phyloP scores from a whole-genome alignment of 495 filamentous ascomycete genomes.

The Parmelia sp. region DNA sequence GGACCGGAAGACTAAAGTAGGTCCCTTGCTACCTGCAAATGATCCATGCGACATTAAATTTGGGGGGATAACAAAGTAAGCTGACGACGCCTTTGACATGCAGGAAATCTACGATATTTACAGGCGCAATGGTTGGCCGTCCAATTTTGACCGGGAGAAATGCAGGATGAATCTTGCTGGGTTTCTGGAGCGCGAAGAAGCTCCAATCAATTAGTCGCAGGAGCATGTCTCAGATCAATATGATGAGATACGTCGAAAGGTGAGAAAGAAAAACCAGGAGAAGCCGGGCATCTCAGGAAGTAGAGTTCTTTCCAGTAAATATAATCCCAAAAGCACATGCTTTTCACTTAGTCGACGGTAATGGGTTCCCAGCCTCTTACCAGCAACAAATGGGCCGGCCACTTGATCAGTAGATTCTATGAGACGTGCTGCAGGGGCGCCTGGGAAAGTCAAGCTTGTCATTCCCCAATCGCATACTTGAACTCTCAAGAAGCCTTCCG shows the following conservation, averaged over 20 bases:
- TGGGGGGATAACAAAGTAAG: background rate
- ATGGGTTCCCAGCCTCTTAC: too few species aligned
- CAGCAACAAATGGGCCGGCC: too few species aligned
- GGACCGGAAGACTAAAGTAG: background rate
- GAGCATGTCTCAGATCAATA: background rate
- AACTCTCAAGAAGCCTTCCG: background rate
- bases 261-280: background rate
- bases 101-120: too few species aligned
- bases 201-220: background rate
- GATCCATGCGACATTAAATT: background rate
- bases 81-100: background rate
- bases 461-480: too few species aligned
- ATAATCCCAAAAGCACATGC: background rate
- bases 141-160: background rate
- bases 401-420: too few species aligned
- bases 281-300: background rate
- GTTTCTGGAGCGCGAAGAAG: background rate
- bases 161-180: background rate
- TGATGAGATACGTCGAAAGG: background rate
- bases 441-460: too few species aligned
- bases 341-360: background rate
- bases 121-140: background rate
- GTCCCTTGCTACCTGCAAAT: background rate
- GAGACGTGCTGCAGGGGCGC: too few species aligned
- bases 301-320: background rate